phyloP scores from a whole-genome alignment of 495 filamentous ascomycete genomes.

The Bryoglossum gracile region DNA sequence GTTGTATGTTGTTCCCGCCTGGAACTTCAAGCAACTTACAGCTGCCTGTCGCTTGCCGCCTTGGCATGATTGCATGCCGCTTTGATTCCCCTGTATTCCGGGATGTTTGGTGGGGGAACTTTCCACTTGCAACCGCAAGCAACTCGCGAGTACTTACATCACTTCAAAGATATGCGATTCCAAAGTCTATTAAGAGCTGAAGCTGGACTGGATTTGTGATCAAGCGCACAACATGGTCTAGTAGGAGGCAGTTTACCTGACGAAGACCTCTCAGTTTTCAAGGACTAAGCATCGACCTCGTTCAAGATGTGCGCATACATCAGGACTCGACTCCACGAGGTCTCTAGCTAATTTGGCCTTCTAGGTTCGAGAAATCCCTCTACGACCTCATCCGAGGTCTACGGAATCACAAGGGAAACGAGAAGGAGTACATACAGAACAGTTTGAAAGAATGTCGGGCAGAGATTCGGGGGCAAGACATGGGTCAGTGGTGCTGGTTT shows the following conservation, averaged over 20 bases:
- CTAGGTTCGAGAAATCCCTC: constrained; percentile 96
- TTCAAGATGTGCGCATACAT: constrained; percentile 13
- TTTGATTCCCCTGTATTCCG: background rate
- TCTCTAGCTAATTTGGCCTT: constrained; percentile 23
- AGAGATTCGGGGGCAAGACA: constrained; percentile 84
- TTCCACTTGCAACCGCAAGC: background rate
- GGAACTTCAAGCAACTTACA: no score
- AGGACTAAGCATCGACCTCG: no score
- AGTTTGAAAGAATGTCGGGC: constrained; percentile 88
- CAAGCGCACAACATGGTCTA: no score
- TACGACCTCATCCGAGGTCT: constrained; percentile 98
- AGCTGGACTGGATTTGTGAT: no score
- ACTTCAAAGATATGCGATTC: no score
- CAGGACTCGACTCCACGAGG: background rate
- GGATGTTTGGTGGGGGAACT: background rate
- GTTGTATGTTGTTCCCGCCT: background rate
- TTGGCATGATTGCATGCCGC: background rate
- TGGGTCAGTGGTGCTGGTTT: constrained; percentile 49
- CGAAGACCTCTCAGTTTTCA: no score
- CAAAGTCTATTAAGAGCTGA: no score
- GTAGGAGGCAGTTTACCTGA: no score
- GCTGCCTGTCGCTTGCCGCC: no score
- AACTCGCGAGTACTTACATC: background rate
- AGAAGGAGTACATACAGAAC: constrained; percentile 87
- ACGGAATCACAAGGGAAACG: constrained; percentile 85